A percentile compares a stretch with the other conserved stretches of the same genome.
Conservation (phyloP, 1,284 basidiomycete species). For the Irpex sp. region DNA sequence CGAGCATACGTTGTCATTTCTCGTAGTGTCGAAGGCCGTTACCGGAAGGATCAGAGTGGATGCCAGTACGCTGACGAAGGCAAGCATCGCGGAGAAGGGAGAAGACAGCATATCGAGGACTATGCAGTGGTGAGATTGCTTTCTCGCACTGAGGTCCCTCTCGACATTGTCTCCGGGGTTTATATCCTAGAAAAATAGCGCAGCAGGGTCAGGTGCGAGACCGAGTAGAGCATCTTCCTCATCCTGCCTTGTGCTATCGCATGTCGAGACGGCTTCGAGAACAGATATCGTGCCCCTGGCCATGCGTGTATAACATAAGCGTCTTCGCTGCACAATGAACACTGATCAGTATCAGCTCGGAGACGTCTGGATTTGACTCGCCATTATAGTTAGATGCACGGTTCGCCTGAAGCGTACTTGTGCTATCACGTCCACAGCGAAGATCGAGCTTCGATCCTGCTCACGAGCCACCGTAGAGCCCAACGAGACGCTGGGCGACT, state of each 20-base stretch:
- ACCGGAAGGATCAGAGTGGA: slow-evolving; percentile 12
- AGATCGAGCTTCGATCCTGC: neutral
- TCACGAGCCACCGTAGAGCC: neutral
- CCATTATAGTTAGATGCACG: neutral
- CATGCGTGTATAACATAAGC: neutral
- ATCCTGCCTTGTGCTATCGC: neutral
- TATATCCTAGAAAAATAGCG: neutral
- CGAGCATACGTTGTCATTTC: slow-evolving; percentile 26
- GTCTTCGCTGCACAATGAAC: neutral
- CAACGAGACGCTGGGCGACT: neutral
- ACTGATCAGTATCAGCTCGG: neutral
- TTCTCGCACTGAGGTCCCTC: neutral
- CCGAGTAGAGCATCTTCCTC: neutral
- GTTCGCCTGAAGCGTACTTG: neutral
- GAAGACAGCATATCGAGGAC: slow-evolving; percentile 1
- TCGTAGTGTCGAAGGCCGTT: slow-evolving; percentile 21
- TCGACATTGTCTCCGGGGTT: neutral
- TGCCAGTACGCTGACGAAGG: slow-evolving; percentile 13
- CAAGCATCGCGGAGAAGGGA: slow-evolving; percentile 2
- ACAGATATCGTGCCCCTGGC: neutral
- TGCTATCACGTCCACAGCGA: neutral
- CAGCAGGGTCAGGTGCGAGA: neutral
- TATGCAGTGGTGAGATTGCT: neutral
- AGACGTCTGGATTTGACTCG: neutral
- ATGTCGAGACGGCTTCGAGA: neutral